A percentile compares a stretch with the other conserved stretches of the same genome.
phyloP scores from a whole-genome alignment of 108 stramenopile genomes.

The Pseudonitzschia delicatissima region DNA sequence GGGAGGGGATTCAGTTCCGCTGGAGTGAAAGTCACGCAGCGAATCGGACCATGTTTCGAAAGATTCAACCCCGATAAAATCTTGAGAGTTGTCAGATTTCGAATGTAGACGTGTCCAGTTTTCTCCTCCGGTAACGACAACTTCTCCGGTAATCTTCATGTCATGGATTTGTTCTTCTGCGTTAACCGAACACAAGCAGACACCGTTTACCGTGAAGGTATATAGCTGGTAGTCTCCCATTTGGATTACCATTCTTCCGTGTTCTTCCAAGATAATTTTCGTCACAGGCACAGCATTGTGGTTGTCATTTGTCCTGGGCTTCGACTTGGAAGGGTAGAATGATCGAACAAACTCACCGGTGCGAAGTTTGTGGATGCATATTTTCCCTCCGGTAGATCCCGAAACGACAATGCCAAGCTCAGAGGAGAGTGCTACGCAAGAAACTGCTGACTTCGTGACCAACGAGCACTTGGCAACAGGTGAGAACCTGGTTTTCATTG shows the following conservation, averaged over 20 bases:
- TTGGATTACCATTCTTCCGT: slow-evolving; percentile 66
- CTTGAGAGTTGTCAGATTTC: slow-evolving; percentile 48
- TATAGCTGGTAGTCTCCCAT: slow-evolving; percentile 55
- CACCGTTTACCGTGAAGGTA: slow-evolving; percentile 67
- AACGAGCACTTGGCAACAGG: slow-evolving; percentile 62
- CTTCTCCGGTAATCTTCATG: slow-evolving; percentile 68
- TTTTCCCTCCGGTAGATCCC: slow-evolving; percentile 52
- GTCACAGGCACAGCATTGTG: slow-evolving; percentile 22
- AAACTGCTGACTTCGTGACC: slow-evolving; percentile 68
- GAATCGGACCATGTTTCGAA: slow-evolving; percentile 66
- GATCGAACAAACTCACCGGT: slow-evolving; percentile 73
- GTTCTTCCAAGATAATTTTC: slow-evolving; percentile 53
- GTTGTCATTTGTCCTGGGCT: background rate
- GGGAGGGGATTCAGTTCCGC: slow-evolving; percentile 36
- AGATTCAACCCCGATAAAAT: slow-evolving; percentile 66
- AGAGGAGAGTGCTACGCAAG: slow-evolving; percentile 58
- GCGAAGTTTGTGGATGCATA: slow-evolving; percentile 74
- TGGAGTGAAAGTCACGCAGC: slow-evolving; percentile 62
- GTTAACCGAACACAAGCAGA: slow-evolving; percentile 37
- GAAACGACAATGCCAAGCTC: slow-evolving; percentile 74
- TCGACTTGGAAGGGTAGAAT: slow-evolving; percentile 12
- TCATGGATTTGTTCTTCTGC: slow-evolving; percentile 65
- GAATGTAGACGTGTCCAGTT: slow-evolving; percentile 56
- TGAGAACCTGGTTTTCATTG: slow-evolving; percentile 35
- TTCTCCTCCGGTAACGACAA: slow-evolving; percentile 79